These are phyloP conservation scores for Aureobasidium sp. DNA, from an alignment of 2,329 filamentous ascomycete species.

Conservation along the genomic window DNA sequence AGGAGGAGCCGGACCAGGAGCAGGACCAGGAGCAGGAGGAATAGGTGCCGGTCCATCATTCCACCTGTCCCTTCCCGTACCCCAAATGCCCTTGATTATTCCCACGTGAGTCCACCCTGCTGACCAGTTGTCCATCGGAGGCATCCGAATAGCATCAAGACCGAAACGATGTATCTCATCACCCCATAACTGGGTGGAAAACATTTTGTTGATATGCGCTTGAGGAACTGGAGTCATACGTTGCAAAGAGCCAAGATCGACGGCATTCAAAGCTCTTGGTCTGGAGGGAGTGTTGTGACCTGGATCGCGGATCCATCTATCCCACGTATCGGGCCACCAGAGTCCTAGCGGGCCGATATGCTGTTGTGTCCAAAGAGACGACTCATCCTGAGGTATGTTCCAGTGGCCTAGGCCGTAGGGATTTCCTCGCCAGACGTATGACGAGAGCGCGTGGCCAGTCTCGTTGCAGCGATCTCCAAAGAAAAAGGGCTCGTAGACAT, in stretches of 20 bases:
- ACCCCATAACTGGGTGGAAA: background rate
- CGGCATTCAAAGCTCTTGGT: background rate
- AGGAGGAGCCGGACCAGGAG: background rate
- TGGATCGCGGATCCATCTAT: background rate
- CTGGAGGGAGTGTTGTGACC: background rate
- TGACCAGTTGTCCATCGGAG: background rate
- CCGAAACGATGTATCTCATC: background rate
- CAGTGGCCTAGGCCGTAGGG: background rate
- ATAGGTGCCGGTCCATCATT: background rate
- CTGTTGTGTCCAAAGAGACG: background rate
- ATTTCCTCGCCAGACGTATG: background rate
- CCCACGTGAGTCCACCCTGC: background rate
- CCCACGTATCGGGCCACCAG: background rate
- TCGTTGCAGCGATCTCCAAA: background rate
- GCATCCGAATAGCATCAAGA: background rate
- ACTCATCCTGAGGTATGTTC: background rate
- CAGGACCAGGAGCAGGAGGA: too few relatives aligned
- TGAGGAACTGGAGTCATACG: background rate
- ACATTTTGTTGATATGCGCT: background rate
- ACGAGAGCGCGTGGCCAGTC: background rate
- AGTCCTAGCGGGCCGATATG: background rate
- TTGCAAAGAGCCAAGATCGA: background rate
- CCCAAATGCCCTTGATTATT: background rate
- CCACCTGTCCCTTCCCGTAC: background rate
- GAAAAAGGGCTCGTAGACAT: background rate